Base-by-base conservation (phyloP, 805 yeast genomes). In the Barnettozyma pratensis region DNA sequence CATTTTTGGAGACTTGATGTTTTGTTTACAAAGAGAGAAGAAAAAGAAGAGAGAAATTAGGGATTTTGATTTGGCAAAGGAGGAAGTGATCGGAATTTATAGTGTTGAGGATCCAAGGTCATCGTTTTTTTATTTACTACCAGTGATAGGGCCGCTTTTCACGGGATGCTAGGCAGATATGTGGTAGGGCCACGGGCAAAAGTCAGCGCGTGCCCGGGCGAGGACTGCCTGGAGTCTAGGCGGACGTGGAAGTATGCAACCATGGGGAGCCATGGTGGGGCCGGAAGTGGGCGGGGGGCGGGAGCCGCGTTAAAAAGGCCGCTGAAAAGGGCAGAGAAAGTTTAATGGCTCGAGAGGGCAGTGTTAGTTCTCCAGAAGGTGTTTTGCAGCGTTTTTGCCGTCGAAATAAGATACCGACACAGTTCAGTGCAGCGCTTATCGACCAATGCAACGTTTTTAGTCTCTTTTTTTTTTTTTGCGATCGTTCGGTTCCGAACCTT, bases 231-330 rank as follows among this genome's bases (percentile, higher is more conserved):
- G 19, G 40, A 11, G 26, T 27, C 9, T n/a, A 12, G 37, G 37
- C 8, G 30, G 4, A n/a, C 12, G 10, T 11, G 46, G 46, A 44
- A 38, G 46, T 36, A 44, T 44, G 37, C 46, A 44, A 31, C 46
- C 46, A 44, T 37, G 26, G 29, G 26, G 29, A 14, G 27, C 11
- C 34, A 14, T 29, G 32, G 46, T 37, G 41, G 46, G 46, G 38
- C 44, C 14, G 5, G 35, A 28, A 19, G 35, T 35, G 44, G 37
- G 36, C 29, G 27, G 11, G 9, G 6, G 35, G 35, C n/a, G 34
- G 34, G 34, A 31, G 11, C 8, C 11, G 11, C 34, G 11, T 11
- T 31, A 31, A 31, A 31, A 31, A 31, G 34, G 34, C 11, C 34
- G 34, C 34, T 31, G 34, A 11, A 31, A 31, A 31, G 34, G 34